Percentiles rank a stretch among this genome's conserved stretches.
phyloP scores from a whole-genome alignment of 148 eudicot species.

The Gaultheria prostrata region DNA sequence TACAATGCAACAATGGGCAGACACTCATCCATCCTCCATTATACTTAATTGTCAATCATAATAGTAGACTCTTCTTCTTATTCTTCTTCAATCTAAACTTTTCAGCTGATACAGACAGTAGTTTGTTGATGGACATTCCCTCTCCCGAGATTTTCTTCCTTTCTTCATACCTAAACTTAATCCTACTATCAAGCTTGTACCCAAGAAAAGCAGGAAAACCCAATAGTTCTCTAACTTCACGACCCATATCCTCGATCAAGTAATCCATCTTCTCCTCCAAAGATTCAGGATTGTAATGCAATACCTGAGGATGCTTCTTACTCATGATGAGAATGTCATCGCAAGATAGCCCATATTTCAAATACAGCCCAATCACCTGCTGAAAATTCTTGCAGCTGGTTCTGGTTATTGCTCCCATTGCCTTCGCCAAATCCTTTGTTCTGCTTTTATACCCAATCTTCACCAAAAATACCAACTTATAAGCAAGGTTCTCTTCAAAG shows the following conservation, averaged over 20 bases:
- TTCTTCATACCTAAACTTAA: constrained; percentile 78
- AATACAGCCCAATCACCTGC: constrained; percentile 59
- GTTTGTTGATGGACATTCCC: constrained; percentile 87
- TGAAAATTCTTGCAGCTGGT: constrained; percentile 80
- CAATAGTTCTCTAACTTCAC: constrained; percentile 80
- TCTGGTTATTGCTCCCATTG: constrained; percentile 88
- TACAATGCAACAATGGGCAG: background rate
- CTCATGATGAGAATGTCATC: constrained; percentile 82
- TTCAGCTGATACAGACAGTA: constrained; percentile 64
- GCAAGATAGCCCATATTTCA: constrained; percentile 69
- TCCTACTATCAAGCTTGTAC: constrained; percentile 82
- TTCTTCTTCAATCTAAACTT: constrained; percentile 57
- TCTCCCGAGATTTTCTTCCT: constrained; percentile 58
- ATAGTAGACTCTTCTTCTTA: constrained; percentile 21
- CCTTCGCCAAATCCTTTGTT: constrained; percentile 80
- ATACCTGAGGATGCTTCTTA: constrained; percentile 78
- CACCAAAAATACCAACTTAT: constrained; percentile 62
- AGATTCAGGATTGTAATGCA: constrained; percentile 79
- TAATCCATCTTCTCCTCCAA: constrained; percentile 80
- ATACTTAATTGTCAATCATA: constrained; percentile 1
- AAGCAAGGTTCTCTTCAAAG: constrained; percentile 67
- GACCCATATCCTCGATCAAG: constrained; percentile 81
- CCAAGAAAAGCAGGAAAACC: constrained; percentile 95
- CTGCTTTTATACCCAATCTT: constrained; percentile 73
- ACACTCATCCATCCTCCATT: constrained; percentile 6